A percentile compares a stretch with the other conserved stretches of the same genome.
phyloP scores from a whole-genome alignment of 2,329 filamentous ascomycete species.

The Curvularia sp. region DNA sequence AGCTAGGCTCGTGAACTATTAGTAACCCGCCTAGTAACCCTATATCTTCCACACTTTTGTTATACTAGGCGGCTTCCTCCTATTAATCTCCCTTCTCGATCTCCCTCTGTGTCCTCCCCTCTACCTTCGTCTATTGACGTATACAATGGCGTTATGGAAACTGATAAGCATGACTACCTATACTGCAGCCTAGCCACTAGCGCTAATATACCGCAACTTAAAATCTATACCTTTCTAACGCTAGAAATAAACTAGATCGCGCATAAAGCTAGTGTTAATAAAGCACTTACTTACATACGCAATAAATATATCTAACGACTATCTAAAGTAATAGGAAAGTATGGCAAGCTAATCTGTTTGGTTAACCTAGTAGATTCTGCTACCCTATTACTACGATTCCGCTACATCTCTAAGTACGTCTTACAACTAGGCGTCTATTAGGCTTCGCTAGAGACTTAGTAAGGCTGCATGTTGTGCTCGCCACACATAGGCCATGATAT shows the following conservation, averaged over 20 bases:
- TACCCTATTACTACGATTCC: conserved; percentile 67
- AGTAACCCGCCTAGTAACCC: no score
- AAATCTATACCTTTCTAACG: conserved; percentile 47
- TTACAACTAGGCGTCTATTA: conserved; percentile 65
- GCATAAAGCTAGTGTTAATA: conserved; percentile 30
- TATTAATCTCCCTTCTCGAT: no score
- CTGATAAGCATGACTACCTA: conserved; percentile 49
- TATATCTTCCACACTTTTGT: no score
- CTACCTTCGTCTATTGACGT: conserved; percentile 25
- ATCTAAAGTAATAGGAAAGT: conserved; percentile 34
- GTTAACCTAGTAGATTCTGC: conserved; percentile 67
- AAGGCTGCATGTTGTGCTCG: conserved; percentile 70
- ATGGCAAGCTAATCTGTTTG: conserved; percentile 60
- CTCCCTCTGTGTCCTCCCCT: conserved; percentile 18
- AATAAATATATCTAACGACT: conserved; percentile 48
- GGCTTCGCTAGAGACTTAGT: conserved; percentile 67
- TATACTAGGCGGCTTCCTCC: no score
- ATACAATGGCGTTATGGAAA: conserved; percentile 54
- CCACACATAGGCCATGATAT: conserved; percentile 60
- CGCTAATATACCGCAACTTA: conserved; percentile 34
- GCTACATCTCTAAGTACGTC: conserved; percentile 70
- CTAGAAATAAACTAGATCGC: conserved; percentile 48
- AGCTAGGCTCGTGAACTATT: no score
- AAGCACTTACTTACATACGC: conserved; percentile 50
- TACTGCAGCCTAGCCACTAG: conserved; percentile 38